Percentiles rank a stretch among this genome's conserved stretches.
Evolutionary conservation across 192 early-diverging fungal species (phyloP).

Genomic region (Gigaspora rosea): DNA sequence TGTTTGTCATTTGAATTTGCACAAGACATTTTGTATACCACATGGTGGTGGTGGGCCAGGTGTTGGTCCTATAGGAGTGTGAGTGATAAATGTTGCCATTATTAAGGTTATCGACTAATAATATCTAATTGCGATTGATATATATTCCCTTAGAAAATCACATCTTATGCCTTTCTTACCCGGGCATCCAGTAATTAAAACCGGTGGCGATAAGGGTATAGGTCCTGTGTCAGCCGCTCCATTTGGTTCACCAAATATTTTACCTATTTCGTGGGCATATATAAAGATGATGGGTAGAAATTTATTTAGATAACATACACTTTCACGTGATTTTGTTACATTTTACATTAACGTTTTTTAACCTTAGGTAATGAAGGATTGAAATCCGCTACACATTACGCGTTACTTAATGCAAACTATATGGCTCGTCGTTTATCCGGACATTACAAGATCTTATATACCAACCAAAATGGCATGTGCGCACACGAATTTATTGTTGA

Average conservation of each 20-base stretch:
- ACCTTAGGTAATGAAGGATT: conserved; percentile 73
- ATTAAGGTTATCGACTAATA: not conserved
- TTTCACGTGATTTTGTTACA: not conserved
- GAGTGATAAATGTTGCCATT: conserved; percentile 33
- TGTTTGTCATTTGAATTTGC: conserved; percentile 99
- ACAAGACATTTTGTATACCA: conserved; percentile 98
- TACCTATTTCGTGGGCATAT: conserved; percentile 99
- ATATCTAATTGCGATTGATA: not conserved
- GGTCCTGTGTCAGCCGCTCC: conserved; percentile 97
- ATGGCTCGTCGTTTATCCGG: conserved; percentile 88
- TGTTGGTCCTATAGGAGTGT: conserved; percentile 95
- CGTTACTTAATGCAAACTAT: conserved; percentile 98
- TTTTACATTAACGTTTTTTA: not conserved
- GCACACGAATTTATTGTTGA: conserved; percentile 99
- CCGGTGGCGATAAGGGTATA: conserved; percentile 74
- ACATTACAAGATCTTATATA: conserved; percentile 92
- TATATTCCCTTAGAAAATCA: conserved; percentile 56
- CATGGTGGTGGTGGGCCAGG: conserved; percentile 99
- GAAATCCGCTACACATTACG: conserved; percentile 81
- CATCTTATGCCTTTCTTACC: conserved; percentile 93
- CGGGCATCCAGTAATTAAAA: conserved; percentile 81
- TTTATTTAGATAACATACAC: not conserved
- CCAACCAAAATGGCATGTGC: conserved; percentile 93
- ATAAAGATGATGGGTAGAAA: conserved; percentile 90
- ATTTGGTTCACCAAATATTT: conserved; percentile 92